Percentiles rank a stretch among this genome's conserved stretches.
phyloP scores from a whole-genome alignment of 176 grass and related monocot species.

The Musa acuminata region DNA sequence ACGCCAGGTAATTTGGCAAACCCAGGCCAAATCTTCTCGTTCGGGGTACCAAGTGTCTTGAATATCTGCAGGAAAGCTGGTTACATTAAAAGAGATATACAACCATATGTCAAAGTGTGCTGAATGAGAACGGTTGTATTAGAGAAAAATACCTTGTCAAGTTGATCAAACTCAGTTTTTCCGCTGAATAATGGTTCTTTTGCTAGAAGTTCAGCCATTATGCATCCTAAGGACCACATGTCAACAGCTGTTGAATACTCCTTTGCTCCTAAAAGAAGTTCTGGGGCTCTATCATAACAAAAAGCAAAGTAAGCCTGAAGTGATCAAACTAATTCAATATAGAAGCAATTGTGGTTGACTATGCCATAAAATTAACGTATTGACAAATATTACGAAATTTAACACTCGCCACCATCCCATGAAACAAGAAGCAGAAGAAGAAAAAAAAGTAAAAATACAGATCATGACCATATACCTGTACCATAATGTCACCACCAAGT shows the following conservation, averaged over 20 bases:
- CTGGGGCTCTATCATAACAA: constrained; percentile 47
- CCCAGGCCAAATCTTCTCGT: constrained; percentile 70
- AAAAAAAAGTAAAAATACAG: not conserved
- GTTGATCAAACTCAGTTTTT: constrained; percentile 64
- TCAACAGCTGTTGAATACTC: constrained; percentile 93
- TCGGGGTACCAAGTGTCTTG: constrained; percentile 56
- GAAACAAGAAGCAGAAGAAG: not conserved
- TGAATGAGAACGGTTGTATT: not conserved
- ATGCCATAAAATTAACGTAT: not conserved
- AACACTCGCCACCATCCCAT: not conserved
- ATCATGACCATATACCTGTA: constrained; percentile 49
- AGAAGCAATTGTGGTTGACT: not conserved
- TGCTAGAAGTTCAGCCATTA: constrained; percentile 81
- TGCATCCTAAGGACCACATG: constrained; percentile 94
- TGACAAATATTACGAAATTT: not conserved
- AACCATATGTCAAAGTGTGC: not conserved
- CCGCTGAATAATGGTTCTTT: constrained; percentile 79
- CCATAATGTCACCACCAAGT: constrained; percentile 93
- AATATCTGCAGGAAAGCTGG: constrained; percentile 57
- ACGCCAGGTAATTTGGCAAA: constrained; percentile 59
- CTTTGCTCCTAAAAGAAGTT: constrained; percentile 77
- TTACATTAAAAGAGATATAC: not conserved
- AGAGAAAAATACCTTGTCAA: constrained; percentile 53
- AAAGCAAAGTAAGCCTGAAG: constrained; percentile 9
- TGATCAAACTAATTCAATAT: not conserved